Percentiles rank a stretch among this genome's conserved stretches.
Conservation (phyloP, 1,139 yeast species). For the Scheffersomyces parashehatae region DNA sequence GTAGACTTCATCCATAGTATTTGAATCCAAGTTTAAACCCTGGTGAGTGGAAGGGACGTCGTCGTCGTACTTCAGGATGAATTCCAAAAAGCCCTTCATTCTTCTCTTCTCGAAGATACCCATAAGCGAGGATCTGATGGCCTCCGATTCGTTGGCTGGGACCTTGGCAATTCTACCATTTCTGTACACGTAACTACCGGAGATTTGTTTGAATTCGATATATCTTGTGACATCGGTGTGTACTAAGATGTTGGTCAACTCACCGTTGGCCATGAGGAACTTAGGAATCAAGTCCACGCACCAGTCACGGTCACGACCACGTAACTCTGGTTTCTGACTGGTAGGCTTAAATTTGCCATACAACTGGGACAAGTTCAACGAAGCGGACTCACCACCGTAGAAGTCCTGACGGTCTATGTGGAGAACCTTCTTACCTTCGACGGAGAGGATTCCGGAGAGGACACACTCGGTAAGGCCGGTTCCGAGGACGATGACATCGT, state of each 20-base stretch:
- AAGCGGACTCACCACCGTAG: constrained; percentile 84
- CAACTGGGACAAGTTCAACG: constrained; percentile 61
- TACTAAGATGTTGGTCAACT: constrained; percentile 88
- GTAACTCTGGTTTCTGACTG: constrained; percentile 66
- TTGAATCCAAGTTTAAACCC: constrained; percentile 79
- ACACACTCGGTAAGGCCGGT: constrained; percentile 96
- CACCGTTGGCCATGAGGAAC: constrained; percentile 97
- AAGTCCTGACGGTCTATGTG: constrained; percentile 97
- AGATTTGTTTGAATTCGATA: constrained; percentile 92
- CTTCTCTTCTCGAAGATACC: constrained; percentile 96
- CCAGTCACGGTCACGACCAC: constrained; percentile 97
- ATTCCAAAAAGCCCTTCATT: constrained; percentile 88
- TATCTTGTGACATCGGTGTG: constrained; percentile 96
- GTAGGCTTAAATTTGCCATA: constrained; percentile 71
- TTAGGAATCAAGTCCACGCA: constrained; percentile 96
- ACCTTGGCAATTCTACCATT: constrained; percentile 92
- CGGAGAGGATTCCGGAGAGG: constrained; percentile 88
- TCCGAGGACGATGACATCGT: constrained; percentile 81
- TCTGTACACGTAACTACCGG: constrained; percentile 92
- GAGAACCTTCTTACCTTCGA: constrained; percentile 93
- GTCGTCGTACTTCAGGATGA: constrained; percentile 79
- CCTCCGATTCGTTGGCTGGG: constrained; percentile 90
- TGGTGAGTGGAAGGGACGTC: constrained; percentile 80
- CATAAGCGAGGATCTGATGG: constrained; percentile 88
- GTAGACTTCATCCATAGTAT: constrained; percentile 91